Percentiles rank a stretch among this genome's conserved stretches.
These are phyloP conservation scores for Coniferiporia sulphurascens DNA, from an alignment of 1,284 basidiomycete species.

Conservation along the genomic window DNA sequence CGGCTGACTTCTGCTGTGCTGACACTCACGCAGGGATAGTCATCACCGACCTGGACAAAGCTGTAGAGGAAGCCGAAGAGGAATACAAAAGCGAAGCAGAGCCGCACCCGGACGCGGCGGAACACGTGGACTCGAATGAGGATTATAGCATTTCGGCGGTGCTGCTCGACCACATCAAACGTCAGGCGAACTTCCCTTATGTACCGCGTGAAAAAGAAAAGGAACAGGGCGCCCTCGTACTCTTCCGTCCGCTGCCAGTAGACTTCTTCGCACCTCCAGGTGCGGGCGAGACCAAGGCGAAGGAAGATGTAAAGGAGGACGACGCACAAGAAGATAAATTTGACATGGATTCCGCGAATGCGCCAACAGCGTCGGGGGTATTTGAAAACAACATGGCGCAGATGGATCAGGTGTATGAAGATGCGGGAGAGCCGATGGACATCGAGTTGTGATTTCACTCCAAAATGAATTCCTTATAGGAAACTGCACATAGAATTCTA, in stretches of 20 bases:
- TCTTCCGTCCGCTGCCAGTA: slow-evolving; percentile 13
- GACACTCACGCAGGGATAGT: slow-evolving; percentile 15
- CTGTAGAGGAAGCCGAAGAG: slow-evolving; percentile 13
- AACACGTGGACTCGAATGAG: slow-evolving; percentile 17
- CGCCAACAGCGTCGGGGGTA: not conserved
- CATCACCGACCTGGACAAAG: slow-evolving; percentile 18
- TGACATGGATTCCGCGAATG: not conserved
- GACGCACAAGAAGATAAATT: slow-evolving; percentile 8
- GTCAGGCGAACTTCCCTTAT: slow-evolving; percentile 8
- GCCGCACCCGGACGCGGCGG: slow-evolving; percentile 15
- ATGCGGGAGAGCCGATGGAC: slow-evolving; percentile 13
- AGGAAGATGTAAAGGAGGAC: not conserved
- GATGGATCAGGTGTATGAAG: slow-evolving; percentile 3
- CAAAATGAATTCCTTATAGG: no score
- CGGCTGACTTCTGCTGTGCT: not conserved
- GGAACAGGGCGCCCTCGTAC: slow-evolving; percentile 10
- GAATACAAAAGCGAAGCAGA: slow-evolving; percentile 18
- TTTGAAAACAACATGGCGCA: slow-evolving; percentile 1
- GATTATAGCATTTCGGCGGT: slow-evolving; percentile 16
- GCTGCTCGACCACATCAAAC: slow-evolving; percentile 18
- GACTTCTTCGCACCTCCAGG: slow-evolving; percentile 1
- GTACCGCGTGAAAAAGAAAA: not conserved
- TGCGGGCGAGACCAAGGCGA: not conserved
- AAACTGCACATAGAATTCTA: no score
- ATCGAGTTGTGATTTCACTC: not conserved